Evolutionary conservation across 352 stramenopile genomes (phyloP), one percentile per base, ranked within the genome.

Genomic region (Plasmopara muralis): DNA sequence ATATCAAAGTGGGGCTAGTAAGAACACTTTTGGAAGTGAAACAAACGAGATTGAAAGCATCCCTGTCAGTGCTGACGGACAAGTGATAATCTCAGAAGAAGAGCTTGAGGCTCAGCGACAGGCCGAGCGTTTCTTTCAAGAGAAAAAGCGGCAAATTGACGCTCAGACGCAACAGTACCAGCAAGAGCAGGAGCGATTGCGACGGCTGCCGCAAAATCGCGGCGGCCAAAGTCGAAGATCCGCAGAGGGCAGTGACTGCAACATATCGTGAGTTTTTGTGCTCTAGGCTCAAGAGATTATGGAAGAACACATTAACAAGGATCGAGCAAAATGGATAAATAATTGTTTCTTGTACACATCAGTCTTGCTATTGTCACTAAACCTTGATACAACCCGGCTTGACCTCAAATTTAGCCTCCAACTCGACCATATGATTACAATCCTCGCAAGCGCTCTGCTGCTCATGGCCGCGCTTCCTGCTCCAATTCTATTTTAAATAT

Each of bases 81-180:
- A 86, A 49, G 61, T 91, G 34, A 31, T 85, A 42, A 41, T 93
- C 8, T 78, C 74, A 5, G 64, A 83, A 42, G 71, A 80, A 35
- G 74, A 88, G 8, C 52, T 93, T 5, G 77, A 86, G 41, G 77
- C 74, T 5, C 83, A 93, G 56, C 77, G 68, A 20, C 64, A 87
- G 29, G 76, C 78, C 2, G 78, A 83, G 47, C 53, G 47, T 37
- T 90, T 84, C 46, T 93, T 89, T 50, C 68, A 85, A n/a, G 69
- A 89, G 47, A 70, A 78, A 44, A 85, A 87, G 50, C 65, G 62
- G 34, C 65, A 80, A 29, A 41, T 77, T 5, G 74, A 83, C 28
- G 53, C 70, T 0, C 67, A 72, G 35, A 72, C 64, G 2, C 60
- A 42, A 38, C 64, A 72, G 31, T 66, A 69, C 28, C 64, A 80